Base-by-base conservation (phyloP, 1,284 basidiomycete genomes). In the Stygiomarasmius scandens region DNA sequence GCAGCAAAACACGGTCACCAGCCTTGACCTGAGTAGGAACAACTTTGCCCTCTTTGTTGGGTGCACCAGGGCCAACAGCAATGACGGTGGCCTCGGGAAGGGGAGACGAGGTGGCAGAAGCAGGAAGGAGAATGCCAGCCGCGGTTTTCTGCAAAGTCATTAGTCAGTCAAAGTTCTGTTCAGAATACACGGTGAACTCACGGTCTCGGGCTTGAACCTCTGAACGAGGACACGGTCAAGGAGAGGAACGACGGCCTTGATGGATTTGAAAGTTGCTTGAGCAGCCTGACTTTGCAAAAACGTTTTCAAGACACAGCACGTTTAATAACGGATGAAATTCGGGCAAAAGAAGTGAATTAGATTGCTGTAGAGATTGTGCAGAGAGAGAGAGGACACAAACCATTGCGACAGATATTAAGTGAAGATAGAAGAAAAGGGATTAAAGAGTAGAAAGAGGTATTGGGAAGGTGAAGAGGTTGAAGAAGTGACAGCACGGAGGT, bases 211-310 rank as follows among this genome's bases (percentile, higher is more conserved):
- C 81, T 98, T 98, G 87, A 96, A 96, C 62, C 96, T 86, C 80
- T 98, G 96, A 60, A 99, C 95, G 61, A 99, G 84, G 63, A 99
- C 93, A 66, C 96, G 93, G 87, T 98, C 96, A 60, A 98, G 81
- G 55, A 98, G 87, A 61, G 96, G 96, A 64, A 95, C 79, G 65
- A 98, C 77, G 55, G 95, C 83, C 80, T 87, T 93, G 85, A 98
- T 98, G 66, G 88, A 91, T 78, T 94, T 96, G 89, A 97, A 93
- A 27, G 95, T 95, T 64, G 87, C 85, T 75, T 89, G 87, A 56
- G 87, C 76, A 76, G 87, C 86, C 86, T 88, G 29, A 58, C 3
- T 9, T 29, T 47, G n/a, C 46, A 47, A 11, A 47, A 23, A 41
- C 38, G 38, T 41, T 4, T 41, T 41, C 14, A 16, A 41, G n/a